Conservation (phyloP, 1,139 yeast genomes). For the Diutina catenulata region DNA sequence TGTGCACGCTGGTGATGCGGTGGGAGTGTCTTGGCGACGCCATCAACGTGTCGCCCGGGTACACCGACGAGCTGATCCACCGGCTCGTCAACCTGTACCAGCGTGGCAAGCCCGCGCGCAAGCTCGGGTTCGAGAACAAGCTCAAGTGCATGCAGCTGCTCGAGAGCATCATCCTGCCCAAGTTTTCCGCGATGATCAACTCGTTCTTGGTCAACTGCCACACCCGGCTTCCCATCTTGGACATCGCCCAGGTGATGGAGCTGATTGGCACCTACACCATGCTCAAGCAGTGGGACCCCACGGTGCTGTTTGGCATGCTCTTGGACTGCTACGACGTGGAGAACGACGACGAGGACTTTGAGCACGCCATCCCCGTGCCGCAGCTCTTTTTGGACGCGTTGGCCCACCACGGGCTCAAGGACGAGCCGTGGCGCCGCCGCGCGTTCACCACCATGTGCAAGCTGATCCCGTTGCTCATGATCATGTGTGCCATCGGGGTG, state of each 20-base stretch:
- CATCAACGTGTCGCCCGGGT: slow-evolving; percentile 11
- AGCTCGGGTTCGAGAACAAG: neutral
- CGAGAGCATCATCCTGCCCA: neutral
- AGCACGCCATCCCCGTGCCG: slow-evolving; percentile 6
- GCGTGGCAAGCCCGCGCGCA: neutral
- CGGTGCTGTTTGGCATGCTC: slow-evolving; percentile 14
- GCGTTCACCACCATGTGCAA: slow-evolving; percentile 16
- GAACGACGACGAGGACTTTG: slow-evolving; percentile 11
- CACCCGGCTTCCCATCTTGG: slow-evolving; percentile 25
- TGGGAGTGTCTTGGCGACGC: slow-evolving; percentile 21
- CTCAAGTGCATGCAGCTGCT: slow-evolving; percentile 3
- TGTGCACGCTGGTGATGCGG: slow-evolving; percentile 21
- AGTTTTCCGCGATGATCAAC: slow-evolving; percentile 13
- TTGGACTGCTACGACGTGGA: slow-evolving; percentile 8
- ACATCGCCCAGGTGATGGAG: slow-evolving; percentile 20
- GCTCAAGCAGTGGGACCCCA: slow-evolving; percentile 13
- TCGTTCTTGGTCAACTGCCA: slow-evolving; percentile 25
- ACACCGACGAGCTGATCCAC: slow-evolving; percentile 6
- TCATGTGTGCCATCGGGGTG: slow-evolving; percentile 24
- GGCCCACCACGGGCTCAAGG: slow-evolving; percentile 10
- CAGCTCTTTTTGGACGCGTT: slow-evolving; percentile 6
- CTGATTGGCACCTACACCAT: slow-evolving; percentile 19
- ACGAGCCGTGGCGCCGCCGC: slow-evolving; percentile 12
- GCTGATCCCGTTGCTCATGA: slow-evolving; percentile 18
- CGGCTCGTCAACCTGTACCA: slow-evolving; percentile 1